Percentiles rank a stretch among this genome's conserved stretches.
These are phyloP conservation scores for Andrographis paniculata DNA, from an alignment of 305 asterid species.

Conservation along the genomic window DNA sequence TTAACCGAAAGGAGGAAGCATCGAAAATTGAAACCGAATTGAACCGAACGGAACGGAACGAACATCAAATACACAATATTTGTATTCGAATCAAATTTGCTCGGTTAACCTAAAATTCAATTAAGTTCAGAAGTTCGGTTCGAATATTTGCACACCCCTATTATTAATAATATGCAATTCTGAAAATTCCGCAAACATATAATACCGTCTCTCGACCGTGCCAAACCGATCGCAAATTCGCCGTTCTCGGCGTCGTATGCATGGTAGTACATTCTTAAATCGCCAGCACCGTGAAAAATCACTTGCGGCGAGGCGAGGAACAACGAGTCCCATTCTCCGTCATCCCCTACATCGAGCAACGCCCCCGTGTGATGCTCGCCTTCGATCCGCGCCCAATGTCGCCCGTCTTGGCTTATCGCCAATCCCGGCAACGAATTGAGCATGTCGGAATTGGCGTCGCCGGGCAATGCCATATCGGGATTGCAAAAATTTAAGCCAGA, in stretches of 20 bases:
- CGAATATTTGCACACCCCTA: too few relatives aligned
- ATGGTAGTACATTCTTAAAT: constrained; percentile 82
- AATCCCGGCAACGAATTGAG: constrained; percentile 69
- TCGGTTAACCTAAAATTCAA: too few relatives aligned
- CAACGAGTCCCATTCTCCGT: constrained; percentile 73
- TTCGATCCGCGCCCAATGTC: constrained; percentile 91
- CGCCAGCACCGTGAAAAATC: constrained; percentile 50
- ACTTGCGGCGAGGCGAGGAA: constrained; percentile 74
- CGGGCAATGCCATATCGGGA: constrained; percentile 12
- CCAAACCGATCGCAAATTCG: constrained; percentile 48
- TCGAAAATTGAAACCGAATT: too few relatives aligned
- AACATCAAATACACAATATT: too few relatives aligned
- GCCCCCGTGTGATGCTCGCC: constrained; percentile 94
- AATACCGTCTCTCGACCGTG: constrained; percentile 84
- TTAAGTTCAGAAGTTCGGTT: too few relatives aligned
- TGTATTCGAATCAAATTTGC: too few relatives aligned
- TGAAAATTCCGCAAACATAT: too few relatives aligned
- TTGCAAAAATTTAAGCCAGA: constrained; percentile 17
- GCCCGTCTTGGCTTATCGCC: constrained; percentile 93
- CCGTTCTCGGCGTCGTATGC: constrained; percentile 43
- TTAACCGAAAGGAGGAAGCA: too few relatives aligned
- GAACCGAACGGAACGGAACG: too few relatives aligned
- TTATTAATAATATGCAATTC: too few relatives aligned
- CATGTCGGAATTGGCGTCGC: constrained; percentile 11
- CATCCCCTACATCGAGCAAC: constrained; percentile 54